These are phyloP conservation scores for Aspergillus saccharolyticus DNA, from an alignment of 495 filamentous ascomycete genomes.

Conservation along the genomic window DNA sequence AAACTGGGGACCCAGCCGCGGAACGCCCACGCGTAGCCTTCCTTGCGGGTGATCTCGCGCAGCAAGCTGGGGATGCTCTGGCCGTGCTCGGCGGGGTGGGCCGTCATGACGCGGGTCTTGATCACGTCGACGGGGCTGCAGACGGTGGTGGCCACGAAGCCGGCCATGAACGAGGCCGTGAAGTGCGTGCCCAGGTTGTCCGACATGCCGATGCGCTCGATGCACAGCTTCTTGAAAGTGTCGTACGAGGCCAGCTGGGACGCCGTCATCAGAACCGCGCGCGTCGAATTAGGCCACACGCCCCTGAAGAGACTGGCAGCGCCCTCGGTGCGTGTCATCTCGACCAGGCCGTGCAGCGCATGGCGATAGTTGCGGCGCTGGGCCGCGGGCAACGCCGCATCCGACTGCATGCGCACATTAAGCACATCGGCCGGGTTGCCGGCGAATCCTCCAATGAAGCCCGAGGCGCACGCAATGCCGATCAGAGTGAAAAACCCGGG, in stretches of 20 bases:
- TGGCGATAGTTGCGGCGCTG: slow-evolving; percentile 84
- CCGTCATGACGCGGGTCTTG: slow-evolving; percentile 92
- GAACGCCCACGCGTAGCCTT: slow-evolving; percentile 88
- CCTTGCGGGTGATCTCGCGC: slow-evolving; percentile 63
- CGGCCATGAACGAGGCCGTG: slow-evolving; percentile 75
- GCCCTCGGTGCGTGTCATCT: slow-evolving; percentile 81
- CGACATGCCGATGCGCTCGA: slow-evolving; percentile 60
- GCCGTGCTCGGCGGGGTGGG: slow-evolving; percentile 49
- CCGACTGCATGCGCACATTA: slow-evolving; percentile 98
- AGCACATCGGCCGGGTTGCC: slow-evolving; percentile 94
- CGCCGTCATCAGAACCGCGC: slow-evolving; percentile 91
- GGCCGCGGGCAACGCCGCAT: slow-evolving; percentile 67
- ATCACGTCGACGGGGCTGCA: slow-evolving; percentile 96
- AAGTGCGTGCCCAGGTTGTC: slow-evolving; percentile 86
- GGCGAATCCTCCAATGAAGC: slow-evolving; percentile 81
- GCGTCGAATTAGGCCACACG: slow-evolving; percentile 83
- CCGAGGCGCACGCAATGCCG: slow-evolving; percentile 74
- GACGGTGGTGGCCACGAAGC: slow-evolving; percentile 90
- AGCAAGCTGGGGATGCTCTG: slow-evolving; percentile 57
- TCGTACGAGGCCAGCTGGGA: slow-evolving; percentile 90
- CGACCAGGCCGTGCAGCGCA: slow-evolving; percentile 77
- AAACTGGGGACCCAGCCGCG: slow-evolving; percentile 98
- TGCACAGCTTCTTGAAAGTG: slow-evolving; percentile 74
- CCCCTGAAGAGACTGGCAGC: slow-evolving; percentile 71
- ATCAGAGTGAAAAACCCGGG: slow-evolving; percentile 67